Percentiles rank a stretch among this genome's conserved stretches.
Conservation (phyloP, 108 stramenopile species). For the Skeletonema menzelii region DNA sequence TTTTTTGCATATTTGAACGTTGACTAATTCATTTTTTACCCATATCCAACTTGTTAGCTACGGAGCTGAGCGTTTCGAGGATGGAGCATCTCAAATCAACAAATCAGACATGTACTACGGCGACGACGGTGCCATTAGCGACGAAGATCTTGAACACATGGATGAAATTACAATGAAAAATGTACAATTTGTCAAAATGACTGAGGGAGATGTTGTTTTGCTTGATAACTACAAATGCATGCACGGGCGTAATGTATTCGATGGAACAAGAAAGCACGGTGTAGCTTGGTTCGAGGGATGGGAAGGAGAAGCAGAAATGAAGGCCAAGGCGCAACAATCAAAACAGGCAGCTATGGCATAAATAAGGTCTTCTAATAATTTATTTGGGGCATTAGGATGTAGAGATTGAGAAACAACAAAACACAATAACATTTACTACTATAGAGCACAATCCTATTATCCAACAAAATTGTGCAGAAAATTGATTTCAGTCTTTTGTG, state of each 20-base stretch:
- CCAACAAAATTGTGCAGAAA: not conserved
- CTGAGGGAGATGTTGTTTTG: slow-evolving; percentile 86
- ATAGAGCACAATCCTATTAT: not conserved
- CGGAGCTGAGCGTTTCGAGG: slow-evolving; percentile 88
- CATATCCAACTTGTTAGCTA: slow-evolving; percentile 47
- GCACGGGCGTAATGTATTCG: slow-evolving; percentile 92
- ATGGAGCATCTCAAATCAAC: slow-evolving; percentile 91
- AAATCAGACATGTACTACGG: slow-evolving; percentile 93
- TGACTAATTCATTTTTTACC: not conserved
- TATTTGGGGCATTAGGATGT: not conserved
- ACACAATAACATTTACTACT: not conserved
- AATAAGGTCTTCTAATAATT: not conserved
- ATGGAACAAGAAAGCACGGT: slow-evolving; percentile 90
- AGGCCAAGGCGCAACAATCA: slow-evolving; percentile 22
- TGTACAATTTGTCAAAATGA: slow-evolving; percentile 83
- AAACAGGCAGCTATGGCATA: not conserved
- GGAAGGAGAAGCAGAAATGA: slow-evolving; percentile 89
- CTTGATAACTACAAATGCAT: slow-evolving; percentile 93
- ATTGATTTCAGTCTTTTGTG: not conserved
- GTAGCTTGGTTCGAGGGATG: slow-evolving; percentile 93
- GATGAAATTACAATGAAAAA: slow-evolving; percentile 88
- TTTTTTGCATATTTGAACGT: not conserved
- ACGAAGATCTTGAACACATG: slow-evolving; percentile 76
- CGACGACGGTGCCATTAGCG: slow-evolving; percentile 77
- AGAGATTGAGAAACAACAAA: not conserved